These are phyloP conservation scores for Clarireedia monteithiana DNA, from an alignment of 2,329 filamentous ascomycete genomes.

Conservation along the genomic window DNA sequence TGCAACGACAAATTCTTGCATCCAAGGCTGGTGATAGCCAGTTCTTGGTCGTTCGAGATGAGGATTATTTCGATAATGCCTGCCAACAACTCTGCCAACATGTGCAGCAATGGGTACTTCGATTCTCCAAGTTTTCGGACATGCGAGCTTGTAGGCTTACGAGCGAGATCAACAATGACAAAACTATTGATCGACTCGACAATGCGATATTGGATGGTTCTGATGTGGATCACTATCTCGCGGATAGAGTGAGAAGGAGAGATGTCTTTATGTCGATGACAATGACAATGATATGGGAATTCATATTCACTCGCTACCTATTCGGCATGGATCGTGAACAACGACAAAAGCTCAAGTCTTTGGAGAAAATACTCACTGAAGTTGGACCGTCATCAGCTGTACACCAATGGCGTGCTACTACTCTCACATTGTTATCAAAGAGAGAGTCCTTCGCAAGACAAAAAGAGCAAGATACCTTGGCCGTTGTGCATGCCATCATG, in stretches of 20 bases:
- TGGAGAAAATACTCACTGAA: conserved; percentile 86
- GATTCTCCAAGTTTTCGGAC: conserved; percentile 97
- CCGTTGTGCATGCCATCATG: conserved; percentile 88
- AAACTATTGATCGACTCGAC: conserved; percentile 88
- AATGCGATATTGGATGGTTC: conserved; percentile 91
- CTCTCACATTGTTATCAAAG: conserved; percentile 78
- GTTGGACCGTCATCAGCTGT: conserved; percentile 85
- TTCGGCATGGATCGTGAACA: conserved; percentile 99
- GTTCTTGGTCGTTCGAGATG: conserved; percentile 74
- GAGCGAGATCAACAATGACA: conserved; percentile 80
- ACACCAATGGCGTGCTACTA: conserved; percentile 93
- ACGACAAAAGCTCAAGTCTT: conserved; percentile 89
- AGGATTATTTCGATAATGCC: conserved; percentile 90
- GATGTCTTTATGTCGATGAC: conserved; percentile 98
- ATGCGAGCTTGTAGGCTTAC: conserved; percentile 79
- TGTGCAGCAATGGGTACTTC: conserved; percentile 93
- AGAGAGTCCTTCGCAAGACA: conserved; percentile 74
- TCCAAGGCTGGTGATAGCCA: conserved; percentile 55
- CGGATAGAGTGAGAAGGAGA: conserved; percentile 77
- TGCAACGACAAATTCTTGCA: conserved; percentile 51
- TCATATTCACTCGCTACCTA: conserved; percentile 93
- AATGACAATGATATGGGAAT: conserved; percentile 99
- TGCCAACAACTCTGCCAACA: conserved; percentile 94
- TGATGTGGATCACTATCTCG: conserved; percentile 81
- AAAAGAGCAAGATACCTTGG: conserved; percentile 84